These are phyloP conservation scores for Paraphaeosphaeria sporulosa DNA, from an alignment of 2,329 filamentous ascomycete genomes.

Conservation along the genomic window DNA sequence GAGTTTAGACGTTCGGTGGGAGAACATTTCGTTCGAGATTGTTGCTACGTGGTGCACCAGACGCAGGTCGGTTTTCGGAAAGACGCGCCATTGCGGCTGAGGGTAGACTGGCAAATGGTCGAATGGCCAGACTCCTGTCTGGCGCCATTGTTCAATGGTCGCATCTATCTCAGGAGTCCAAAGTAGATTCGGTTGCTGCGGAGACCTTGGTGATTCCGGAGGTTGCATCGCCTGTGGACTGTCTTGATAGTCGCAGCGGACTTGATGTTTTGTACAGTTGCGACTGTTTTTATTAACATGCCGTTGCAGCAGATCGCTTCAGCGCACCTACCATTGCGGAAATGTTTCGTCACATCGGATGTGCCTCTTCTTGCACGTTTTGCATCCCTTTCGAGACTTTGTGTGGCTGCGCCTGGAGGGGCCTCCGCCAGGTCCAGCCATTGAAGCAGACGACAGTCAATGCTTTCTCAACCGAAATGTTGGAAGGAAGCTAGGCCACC, in stretches of 20 bases:
- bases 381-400: constrained; percentile 98
- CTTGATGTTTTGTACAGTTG: constrained; percentile 99
- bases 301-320: not conserved
- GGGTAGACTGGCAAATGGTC: constrained; percentile 80
- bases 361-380: constrained; percentile 96
- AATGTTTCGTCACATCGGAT: constrained; percentile 98
- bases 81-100: constrained; percentile 73
- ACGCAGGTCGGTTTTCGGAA: constrained; percentile 80
- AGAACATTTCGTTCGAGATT: constrained; percentile 82
- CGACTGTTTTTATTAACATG: constrained; percentile 65
- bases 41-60: constrained; percentile 90
- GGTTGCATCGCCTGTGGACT: constrained; percentile 70
- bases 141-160: constrained; percentile 82
- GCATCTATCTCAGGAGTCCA: constrained; percentile 88
- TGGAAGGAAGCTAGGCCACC: constrained; percentile 4
- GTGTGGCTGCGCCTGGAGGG: constrained; percentile 92
- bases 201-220: constrained; percentile 58
- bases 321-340: constrained; percentile 83
- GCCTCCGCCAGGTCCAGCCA: constrained; percentile 95
- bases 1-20: constrained; percentile 79
- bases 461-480: not conserved
- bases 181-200: constrained; percentile 70
- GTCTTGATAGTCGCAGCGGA: constrained; percentile 97
- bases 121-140: constrained; percentile 85
- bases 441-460: constrained; percentile 49